Percentiles rank a stretch among this genome's conserved stretches.
These are phyloP conservation scores for Ascosphaera acerosa DNA, from an alignment of 2,329 filamentous ascomycete species.

Conservation along the genomic window DNA sequence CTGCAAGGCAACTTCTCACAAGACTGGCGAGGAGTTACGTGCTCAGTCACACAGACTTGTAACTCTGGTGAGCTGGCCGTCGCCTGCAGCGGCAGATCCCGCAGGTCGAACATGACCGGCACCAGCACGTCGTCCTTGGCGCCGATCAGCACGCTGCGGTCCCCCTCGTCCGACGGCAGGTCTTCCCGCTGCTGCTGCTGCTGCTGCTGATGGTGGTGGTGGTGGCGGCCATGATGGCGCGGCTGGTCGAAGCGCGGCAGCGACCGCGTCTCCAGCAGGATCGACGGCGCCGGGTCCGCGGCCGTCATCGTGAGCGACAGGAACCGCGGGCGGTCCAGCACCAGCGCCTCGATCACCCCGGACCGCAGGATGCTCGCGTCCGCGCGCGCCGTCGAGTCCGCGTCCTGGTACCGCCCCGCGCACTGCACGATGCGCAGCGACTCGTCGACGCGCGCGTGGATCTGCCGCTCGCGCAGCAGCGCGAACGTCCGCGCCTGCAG, in stretches of 20 bases:
- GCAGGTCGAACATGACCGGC: conserved; percentile 72
- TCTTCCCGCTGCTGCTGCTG: conserved; percentile 16
- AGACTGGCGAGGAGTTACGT: too few relatives aligned
- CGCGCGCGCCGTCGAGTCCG: conserved; percentile 11
- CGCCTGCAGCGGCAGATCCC: conserved; percentile 55
- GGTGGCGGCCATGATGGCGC: conserved; percentile 47
- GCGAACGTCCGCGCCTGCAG: conserved; percentile 63
- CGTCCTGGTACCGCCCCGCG: conserved; percentile 34
- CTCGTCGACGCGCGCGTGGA: conserved; percentile 44
- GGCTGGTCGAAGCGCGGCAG: conserved; percentile 44
- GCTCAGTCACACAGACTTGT: too few relatives aligned
- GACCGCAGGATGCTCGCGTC: conserved; percentile 14
- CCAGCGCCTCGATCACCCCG: conserved; percentile 14
- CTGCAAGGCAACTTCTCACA: too few relatives aligned
- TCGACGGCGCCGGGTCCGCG: conserved; percentile 20
- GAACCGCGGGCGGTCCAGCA: conserved; percentile 22
- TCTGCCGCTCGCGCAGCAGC: conserved; percentile 51
- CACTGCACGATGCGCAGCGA: conserved; percentile 55
- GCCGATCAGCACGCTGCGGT: conserved; percentile 48
- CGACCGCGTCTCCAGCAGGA: conserved; percentile 21
- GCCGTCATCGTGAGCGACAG: conserved; percentile 23
- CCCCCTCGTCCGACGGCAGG: conserved; percentile 7
- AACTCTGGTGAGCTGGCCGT: too few relatives aligned
- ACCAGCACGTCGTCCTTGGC: conserved; percentile 43
- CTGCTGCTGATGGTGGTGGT: conserved; percentile 16